phyloP scores from a whole-genome alignment of 331 rosid genomes.

The Malus hybrid region DNA sequence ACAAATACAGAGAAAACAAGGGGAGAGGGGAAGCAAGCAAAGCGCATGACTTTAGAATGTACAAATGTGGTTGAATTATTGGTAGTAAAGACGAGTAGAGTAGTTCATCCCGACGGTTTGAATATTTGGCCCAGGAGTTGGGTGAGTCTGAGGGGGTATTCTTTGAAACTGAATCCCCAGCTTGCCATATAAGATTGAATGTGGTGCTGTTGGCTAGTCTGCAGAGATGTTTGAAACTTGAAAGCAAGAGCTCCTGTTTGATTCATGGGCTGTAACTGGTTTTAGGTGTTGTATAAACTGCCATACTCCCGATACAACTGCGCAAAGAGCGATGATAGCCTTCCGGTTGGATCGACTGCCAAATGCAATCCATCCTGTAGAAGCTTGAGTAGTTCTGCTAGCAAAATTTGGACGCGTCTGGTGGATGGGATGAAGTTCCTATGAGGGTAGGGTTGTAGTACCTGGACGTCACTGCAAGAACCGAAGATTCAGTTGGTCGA shows the following conservation, averaged over 20 bases:
- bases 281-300: slow-evolving; percentile 10
- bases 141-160: no score
- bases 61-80: no score
- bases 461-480: slow-evolving; percentile 15
- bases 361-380: slow-evolving; percentile 20
- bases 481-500: neutral
- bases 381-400: slow-evolving; percentile 6
- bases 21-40: no score
- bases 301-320: neutral
- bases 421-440: slow-evolving; percentile 22
- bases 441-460: slow-evolving; percentile 11
- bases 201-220: neutral
- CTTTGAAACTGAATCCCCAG: neutral
- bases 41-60: no score
- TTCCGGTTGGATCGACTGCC: slow-evolving; percentile 20
- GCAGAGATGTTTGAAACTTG: slow-evolving; percentile 16
- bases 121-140: neutral
- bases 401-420: slow-evolving; percentile 6
- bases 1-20: neutral
- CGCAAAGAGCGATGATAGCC: slow-evolving; percentile 4
- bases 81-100: neutral
- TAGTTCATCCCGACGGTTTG: slow-evolving; percentile 5
- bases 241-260: slow-evolving; percentile 11
- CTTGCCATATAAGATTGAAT: neutral
- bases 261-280: slow-evolving; percentile 16